Percentiles rank a stretch among this genome's conserved stretches.
phyloP scores from a whole-genome alignment of 768 basidiomycete species.

The Auriscalpium vulgare region DNA sequence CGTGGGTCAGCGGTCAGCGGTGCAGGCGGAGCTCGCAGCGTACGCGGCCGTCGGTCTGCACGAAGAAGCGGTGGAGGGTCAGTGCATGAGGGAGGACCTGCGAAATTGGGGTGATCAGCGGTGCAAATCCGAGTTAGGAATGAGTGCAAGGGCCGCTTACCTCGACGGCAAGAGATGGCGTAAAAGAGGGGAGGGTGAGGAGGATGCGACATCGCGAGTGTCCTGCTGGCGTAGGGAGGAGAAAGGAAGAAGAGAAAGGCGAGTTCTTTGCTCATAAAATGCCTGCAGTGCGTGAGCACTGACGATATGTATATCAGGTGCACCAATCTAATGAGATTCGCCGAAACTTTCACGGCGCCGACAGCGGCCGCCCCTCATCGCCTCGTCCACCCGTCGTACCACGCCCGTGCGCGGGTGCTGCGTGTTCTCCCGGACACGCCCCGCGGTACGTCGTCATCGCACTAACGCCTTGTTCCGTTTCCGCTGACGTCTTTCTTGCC shows the following conservation, averaged over 20 bases:
- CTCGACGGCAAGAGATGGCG: constrained; percentile 60
- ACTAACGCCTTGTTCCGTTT: no score
- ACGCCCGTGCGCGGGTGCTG: no score
- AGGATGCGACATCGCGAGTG: constrained; percentile 24
- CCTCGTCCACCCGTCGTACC: no score
- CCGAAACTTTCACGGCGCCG: no score
- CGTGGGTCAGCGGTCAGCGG: no score
- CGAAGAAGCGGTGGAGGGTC: constrained; percentile 61
- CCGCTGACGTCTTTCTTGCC: no score
- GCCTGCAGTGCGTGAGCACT: not conserved
- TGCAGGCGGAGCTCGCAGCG: no score
- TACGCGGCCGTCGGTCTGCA: no score
- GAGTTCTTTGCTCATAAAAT: not conserved
- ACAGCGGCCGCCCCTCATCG: no score
- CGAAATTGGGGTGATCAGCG: not conserved
- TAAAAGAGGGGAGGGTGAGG: constrained; percentile 45
- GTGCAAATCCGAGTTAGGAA: constrained; percentile 7
- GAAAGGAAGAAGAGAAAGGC: not conserved
- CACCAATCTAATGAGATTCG: not conserved
- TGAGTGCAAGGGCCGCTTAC: constrained; percentile 23
- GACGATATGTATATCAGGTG: not conserved
- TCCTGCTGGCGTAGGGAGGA: not conserved
- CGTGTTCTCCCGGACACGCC: no score
- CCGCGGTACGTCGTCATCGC: no score
- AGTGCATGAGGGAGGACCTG: constrained; percentile 62